These are phyloP conservation scores for Porcisia deanei DNA, from an alignment of 208 protist species.

Conservation along the genomic window DNA sequence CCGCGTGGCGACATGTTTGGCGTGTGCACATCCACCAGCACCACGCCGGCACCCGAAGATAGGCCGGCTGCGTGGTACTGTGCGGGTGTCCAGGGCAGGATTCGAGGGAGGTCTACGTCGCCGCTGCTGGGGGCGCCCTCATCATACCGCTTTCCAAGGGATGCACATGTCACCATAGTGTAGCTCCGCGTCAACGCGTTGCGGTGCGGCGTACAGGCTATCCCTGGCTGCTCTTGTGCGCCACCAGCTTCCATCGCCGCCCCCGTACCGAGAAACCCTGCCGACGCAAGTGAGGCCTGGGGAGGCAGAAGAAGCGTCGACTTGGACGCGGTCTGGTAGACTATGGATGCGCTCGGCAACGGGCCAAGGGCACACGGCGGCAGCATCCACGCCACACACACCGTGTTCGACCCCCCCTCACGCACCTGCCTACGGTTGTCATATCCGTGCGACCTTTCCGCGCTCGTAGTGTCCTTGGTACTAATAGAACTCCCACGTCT, in stretches of 20 bases:
- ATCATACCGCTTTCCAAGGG: neutral
- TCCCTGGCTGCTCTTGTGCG: too few relatives aligned
- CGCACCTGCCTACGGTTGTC: neutral
- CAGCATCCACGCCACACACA: conserved; percentile 18
- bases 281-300: neutral
- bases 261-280: too few relatives aligned
- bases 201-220: neutral
- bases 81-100: conserved; percentile 2
- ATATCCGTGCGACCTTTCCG: neutral
- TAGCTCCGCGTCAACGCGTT: neutral
- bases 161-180: neutral
- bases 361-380: neutral
- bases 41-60: neutral
- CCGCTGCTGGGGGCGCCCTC: neutral
- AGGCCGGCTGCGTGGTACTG: neutral
- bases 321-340: neutral
- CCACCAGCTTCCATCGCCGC: too few relatives aligned
- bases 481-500: too few relatives aligned
- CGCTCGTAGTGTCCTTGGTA: neutral
- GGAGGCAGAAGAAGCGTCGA: conserved; percentile 8
- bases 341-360: neutral
- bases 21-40: conserved; percentile 13
- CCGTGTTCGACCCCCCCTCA: conserved; percentile 4
- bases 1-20: neutral
- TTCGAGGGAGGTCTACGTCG: neutral